A percentile compares a stretch with the other conserved stretches of the same genome.
These are phyloP conservation scores for Schizophyllum amplum DNA, from an alignment of 1,284 basidiomycete genomes.

Conservation along the genomic window DNA sequence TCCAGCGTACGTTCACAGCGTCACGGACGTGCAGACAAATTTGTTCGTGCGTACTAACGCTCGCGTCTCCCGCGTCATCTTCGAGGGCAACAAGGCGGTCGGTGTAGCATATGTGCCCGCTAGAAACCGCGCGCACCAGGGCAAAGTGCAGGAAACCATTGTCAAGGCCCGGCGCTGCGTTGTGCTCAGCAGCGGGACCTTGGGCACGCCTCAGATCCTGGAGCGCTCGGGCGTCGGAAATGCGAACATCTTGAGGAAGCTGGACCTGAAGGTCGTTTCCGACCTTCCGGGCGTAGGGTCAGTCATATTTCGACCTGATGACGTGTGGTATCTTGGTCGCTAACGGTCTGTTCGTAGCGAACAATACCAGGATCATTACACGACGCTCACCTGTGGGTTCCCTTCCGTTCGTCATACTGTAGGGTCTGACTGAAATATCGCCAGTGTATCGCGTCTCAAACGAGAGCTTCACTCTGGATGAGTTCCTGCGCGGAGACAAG, in stretches of 20 bases:
- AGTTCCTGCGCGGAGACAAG: constrained; percentile 61
- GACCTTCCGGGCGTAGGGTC: constrained; percentile 67
- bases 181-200: constrained; percentile 56
- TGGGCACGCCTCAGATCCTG: constrained; percentile 64
- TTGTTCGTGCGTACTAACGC: constrained; percentile 44
- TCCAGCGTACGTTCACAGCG: constrained; percentile 7
- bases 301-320: constrained; percentile 15
- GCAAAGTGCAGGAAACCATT: constrained; percentile 49
- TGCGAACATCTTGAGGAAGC: constrained; percentile 42
- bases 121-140: constrained; percentile 48
- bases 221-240: constrained; percentile 65
- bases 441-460: constrained; percentile 63
- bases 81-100: constrained; percentile 64
- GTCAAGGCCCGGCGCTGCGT: constrained; percentile 57
- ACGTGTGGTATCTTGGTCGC: background rate
- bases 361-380: constrained; percentile 70
- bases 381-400: constrained; percentile 51
- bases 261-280: constrained; percentile 54
- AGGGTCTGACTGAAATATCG: background rate
- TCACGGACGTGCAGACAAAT: constrained; percentile 39
- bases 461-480: constrained; percentile 53
- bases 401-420: background rate
- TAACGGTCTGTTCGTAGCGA: constrained; percentile 30
- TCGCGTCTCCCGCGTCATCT: constrained; percentile 61
- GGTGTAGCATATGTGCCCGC: constrained; percentile 63